phyloP scores from a whole-genome alignment of 2,329 filamentous ascomycete genomes.

The Verticillium albo-atrum region DNA sequence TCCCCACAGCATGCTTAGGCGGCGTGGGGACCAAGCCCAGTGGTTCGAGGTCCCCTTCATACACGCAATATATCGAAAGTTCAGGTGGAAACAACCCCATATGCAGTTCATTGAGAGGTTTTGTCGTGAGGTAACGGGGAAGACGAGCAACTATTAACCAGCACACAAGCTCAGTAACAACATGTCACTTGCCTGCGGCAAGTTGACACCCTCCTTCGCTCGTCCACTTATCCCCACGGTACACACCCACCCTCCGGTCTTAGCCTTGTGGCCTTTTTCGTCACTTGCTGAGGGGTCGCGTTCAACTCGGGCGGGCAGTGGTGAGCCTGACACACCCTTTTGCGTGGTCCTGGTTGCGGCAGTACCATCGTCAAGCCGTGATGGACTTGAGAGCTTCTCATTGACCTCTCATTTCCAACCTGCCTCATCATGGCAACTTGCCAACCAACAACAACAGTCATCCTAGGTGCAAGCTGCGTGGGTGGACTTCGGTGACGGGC shows the following conservation, averaged over 20 bases:
- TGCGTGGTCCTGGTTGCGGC: background rate
- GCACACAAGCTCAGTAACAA: background rate
- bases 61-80: background rate
- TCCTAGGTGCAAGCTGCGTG: background rate
- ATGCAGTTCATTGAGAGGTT: background rate
- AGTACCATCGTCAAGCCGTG: background rate
- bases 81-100: background rate
- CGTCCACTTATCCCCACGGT: background rate
- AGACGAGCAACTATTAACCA: background rate
- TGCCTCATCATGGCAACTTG: background rate
- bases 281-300: background rate
- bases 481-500: too few species aligned
- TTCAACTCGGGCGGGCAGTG: background rate
- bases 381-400: background rate
- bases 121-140: background rate
- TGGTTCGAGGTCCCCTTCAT: background rate
- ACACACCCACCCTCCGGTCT: background rate
- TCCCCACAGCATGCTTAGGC: background rate
- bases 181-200: background rate
- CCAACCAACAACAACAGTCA: background rate
- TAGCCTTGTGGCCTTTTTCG: background rate
- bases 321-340: background rate
- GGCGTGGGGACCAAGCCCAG: background rate
- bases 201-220: background rate
- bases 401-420: background rate